Conservation (phyloP, 352 stramenopile species). For the Pythium pyrilobum region DNA sequence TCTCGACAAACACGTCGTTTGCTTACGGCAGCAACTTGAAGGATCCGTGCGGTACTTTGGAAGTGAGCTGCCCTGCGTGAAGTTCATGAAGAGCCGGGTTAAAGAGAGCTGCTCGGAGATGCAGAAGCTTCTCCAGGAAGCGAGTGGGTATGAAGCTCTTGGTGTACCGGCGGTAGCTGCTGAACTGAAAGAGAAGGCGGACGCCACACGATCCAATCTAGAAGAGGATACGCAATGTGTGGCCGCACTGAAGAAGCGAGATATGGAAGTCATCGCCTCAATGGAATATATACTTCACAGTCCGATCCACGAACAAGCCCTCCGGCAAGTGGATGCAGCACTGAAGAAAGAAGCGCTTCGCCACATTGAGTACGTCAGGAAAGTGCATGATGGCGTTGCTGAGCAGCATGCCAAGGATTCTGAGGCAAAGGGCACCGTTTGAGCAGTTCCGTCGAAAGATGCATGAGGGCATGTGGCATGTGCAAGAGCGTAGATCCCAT, state of each 20-base stretch:
- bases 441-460: too few relatives aligned
- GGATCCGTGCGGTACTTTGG: conserved; percentile 65
- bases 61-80: conserved; percentile 68
- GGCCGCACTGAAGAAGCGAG: conserved; percentile 34
- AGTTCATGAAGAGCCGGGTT: conserved; percentile 73
- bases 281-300: conserved; percentile 22
- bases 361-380: conserved; percentile 59
- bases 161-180: conserved; percentile 45
- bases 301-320: conserved; percentile 15
- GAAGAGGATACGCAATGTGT: conserved; percentile 50
- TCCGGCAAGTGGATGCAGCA: conserved; percentile 30
- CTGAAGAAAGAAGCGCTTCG: conserved; percentile 50
- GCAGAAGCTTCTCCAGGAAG: conserved; percentile 34
- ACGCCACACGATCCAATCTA: conserved; percentile 30
- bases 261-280: conserved; percentile 41
- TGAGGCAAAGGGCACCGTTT: too few relatives aligned
- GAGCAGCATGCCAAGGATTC: too few relatives aligned
- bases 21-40: conserved; percentile 57
- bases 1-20: conserved; percentile 40
- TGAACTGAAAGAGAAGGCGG: conserved; percentile 44
- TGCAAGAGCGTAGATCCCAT: too few relatives aligned
- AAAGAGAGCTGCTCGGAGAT: conserved; percentile 39
- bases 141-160: conserved; percentile 42
- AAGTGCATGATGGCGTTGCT: conserved; percentile 34
- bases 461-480: too few relatives aligned